phyloP scores from a whole-genome alignment of 139 green algal species.

The Closterium sp. region DNA sequence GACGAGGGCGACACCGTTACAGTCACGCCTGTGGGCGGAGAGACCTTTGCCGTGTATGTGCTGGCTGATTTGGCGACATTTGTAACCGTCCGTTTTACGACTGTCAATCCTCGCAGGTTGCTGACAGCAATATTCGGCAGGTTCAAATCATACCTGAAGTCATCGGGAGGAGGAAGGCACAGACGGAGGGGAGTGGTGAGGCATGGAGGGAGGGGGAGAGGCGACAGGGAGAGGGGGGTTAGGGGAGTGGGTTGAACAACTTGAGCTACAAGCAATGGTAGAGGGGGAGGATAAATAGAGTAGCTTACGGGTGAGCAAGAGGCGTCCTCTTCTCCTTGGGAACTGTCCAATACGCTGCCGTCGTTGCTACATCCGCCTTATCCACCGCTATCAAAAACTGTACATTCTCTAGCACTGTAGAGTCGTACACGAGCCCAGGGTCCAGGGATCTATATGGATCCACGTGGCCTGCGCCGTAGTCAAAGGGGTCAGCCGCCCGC shows the following conservation, averaged over 20 bases:
- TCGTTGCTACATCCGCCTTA: not conserved
- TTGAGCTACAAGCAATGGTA: too few relatives aligned
- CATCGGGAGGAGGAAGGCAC: not conserved
- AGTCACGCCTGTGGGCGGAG: not conserved
- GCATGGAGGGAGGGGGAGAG: too few relatives aligned
- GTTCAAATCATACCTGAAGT: not conserved
- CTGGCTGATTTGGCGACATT: not conserved
- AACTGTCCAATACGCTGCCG: not conserved
- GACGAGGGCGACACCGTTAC: not conserved
- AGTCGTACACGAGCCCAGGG: not conserved
- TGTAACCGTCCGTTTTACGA: not conserved
- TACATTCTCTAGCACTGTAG: not conserved
- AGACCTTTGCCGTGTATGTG: not conserved
- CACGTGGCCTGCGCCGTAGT: not conserved
- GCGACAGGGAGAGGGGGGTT: too few relatives aligned
- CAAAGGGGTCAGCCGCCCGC: not conserved
- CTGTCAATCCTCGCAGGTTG: not conserved
- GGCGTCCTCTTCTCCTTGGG: not conserved
- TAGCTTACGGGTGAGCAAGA: not conserved
- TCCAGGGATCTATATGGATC: not conserved
- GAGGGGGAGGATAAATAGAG: too few relatives aligned
- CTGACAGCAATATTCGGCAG: not conserved
- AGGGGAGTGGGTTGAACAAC: too few relatives aligned
- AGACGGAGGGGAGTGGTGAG: not conserved
- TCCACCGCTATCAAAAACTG: not conserved